These are phyloP conservation scores for Kwoniella shivajii DNA, from an alignment of 1,284 basidiomycete species.

Conservation along the genomic window DNA sequence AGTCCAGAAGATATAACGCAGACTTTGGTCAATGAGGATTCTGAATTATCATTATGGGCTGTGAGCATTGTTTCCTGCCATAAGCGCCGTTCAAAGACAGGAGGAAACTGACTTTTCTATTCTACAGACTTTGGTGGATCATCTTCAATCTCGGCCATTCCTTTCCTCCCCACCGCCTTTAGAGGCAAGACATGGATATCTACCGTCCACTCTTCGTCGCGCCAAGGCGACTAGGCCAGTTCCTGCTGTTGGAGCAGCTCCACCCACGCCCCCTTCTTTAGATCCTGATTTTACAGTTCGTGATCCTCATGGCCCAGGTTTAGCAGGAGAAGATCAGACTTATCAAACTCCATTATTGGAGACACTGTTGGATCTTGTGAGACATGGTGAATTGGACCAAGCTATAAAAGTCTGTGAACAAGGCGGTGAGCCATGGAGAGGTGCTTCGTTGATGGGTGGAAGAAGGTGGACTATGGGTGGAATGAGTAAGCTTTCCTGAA, in stretches of 20 bases:
- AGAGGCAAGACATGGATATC: conserved; percentile 49
- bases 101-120: too few species aligned
- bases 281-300: conserved; percentile 52
- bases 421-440: conserved; percentile 85
- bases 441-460: conserved; percentile 54
- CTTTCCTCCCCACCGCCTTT: conserved; percentile 41
- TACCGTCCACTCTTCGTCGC: conserved; percentile 46
- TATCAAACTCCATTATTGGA: conserved; percentile 47
- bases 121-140: conserved; percentile 42
- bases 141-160: conserved; percentile 46
- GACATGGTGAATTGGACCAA: conserved; percentile 71
- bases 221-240: conserved; percentile 28
- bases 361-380: conserved; percentile 47
- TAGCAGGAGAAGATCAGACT: conserved; percentile 50
- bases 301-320: conserved; percentile 40
- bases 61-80: conserved; percentile 20
- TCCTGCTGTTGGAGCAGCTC: conserved; percentile 3
- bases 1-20: conserved; percentile 46
- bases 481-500: conserved; percentile 34
- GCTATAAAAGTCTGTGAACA: conserved; percentile 80
- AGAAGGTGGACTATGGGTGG: conserved; percentile 48
- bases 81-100: too few species aligned
- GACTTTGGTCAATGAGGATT: conserved; percentile 45
- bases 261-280: conserved; percentile 29
- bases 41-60: conserved; percentile 44